Conservation (phyloP, 208 protist species). For the Zelonia costaricensis region DNA sequence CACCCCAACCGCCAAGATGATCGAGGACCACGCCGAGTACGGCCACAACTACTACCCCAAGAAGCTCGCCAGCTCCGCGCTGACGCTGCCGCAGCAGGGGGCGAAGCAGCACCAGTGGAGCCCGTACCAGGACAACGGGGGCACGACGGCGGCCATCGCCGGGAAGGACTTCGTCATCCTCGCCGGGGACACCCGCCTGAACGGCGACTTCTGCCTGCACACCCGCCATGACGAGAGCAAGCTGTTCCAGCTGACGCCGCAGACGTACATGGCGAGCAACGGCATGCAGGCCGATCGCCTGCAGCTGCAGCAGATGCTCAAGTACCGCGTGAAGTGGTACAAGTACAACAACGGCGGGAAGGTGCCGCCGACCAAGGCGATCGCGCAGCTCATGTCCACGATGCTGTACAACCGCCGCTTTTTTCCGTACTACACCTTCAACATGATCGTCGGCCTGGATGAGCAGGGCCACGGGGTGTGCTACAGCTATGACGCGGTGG, state of each 20-base stretch:
- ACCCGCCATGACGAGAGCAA: conserved; percentile 95
- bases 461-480: conserved; percentile 94
- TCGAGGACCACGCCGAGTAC: conserved; percentile 83
- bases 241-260: conserved; percentile 92
- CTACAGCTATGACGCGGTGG: conserved; percentile 99
- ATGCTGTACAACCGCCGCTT: conserved; percentile 98
- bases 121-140: conserved; percentile 95
- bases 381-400: conserved; percentile 97
- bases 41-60: conserved; percentile 70
- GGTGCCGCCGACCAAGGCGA: conserved; percentile 88
- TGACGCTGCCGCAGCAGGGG: conserved; percentile 71
- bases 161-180: conserved; percentile 97
- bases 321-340: conserved; percentile 93
- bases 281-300: conserved; percentile 98
- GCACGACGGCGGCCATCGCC: conserved; percentile 95
- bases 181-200: conserved; percentile 98
- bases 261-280: conserved; percentile 92
- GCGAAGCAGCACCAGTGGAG: conserved; percentile 81
- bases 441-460: conserved; percentile 97
- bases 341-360: conserved; percentile 94
- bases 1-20: conserved; percentile 40
- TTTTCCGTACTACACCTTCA: conserved; percentile 99
- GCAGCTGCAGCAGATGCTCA: conserved; percentile 96
- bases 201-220: conserved; percentile 96
- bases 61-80: conserved; percentile 66